phyloP scores from a whole-genome alignment of 2,329 filamentous ascomycete species.

The Calonectria montana region DNA sequence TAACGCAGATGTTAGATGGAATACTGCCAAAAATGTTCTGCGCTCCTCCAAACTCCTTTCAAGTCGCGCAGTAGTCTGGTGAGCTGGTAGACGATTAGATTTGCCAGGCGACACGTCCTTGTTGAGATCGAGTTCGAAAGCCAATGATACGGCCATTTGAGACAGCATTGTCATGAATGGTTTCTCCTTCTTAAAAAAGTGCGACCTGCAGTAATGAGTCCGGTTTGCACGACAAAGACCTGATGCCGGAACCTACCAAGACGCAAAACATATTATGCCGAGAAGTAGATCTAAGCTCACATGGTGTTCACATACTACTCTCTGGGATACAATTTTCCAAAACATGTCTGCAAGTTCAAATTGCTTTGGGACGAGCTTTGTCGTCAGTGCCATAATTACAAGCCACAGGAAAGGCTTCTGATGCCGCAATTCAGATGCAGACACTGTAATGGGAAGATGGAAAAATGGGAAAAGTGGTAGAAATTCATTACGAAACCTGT shows the following conservation, averaged over 20 bases:
- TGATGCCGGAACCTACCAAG: conserved; percentile 37
- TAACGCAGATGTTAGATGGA: conserved; percentile 44
- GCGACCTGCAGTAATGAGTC: conserved; percentile 30
- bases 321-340: conserved; percentile 39
- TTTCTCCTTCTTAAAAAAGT: conserved; percentile 42
- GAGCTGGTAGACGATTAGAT: not conserved
- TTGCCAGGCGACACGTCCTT: conserved; percentile 9
- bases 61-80: not conserved
- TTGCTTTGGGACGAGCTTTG: conserved; percentile 36
- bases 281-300: conserved; percentile 44
- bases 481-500: conserved; percentile 25
- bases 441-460: conserved; percentile 31
- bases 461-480: conserved; percentile 43
- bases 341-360: conserved; percentile 37
- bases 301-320: conserved; percentile 39
- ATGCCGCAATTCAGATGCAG: conserved; percentile 40
- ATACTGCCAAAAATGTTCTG: conserved; percentile 25
- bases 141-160: conserved; percentile 50
- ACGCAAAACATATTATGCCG: conserved; percentile 42
- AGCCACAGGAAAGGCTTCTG: conserved; percentile 53
- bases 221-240: conserved; percentile 27
- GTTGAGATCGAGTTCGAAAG: conserved; percentile 53
- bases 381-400: conserved; percentile 48
- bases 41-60: conserved; percentile 26
- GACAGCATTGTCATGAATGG: conserved; percentile 51